Conservation (phyloP, 192 early-diverging fungal genomes). For the Umbelopsis isabellina region DNA sequence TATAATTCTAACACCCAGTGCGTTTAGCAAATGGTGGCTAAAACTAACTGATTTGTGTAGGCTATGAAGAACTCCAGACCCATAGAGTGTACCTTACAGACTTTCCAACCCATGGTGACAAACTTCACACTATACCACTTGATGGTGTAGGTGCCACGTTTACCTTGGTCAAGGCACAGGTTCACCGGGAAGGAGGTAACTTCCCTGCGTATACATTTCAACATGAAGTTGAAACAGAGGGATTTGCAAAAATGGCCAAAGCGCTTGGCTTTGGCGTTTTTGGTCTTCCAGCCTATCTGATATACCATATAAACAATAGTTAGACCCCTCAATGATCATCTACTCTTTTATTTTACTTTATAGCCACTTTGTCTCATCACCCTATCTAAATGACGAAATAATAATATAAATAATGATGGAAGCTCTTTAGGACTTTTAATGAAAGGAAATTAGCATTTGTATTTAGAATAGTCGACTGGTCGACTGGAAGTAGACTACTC, state of each 20-base stretch:
- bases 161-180: conserved; percentile 56
- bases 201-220: conserved; percentile 60
- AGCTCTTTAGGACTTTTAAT: no score
- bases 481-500: no score
- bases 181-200: conserved; percentile 60
- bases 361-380: no score
- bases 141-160: conserved; percentile 69
- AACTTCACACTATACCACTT: conserved; percentile 47
- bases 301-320: conserved; percentile 49
- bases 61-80: conserved; percentile 42
- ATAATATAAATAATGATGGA: no score
- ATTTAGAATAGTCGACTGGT: no score
- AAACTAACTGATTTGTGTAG: conserved; percentile 19
- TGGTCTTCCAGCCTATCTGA: conserved; percentile 58
- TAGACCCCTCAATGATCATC: not conserved
- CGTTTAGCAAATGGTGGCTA: not conserved
- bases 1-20: not conserved
- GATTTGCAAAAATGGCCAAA: conserved; percentile 66
- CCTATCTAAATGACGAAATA: no score
- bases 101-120: conserved; percentile 36
- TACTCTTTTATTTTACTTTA: no score
- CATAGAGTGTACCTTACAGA: conserved; percentile 37
- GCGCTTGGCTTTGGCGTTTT: conserved; percentile 59
- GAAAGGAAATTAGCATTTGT: no score
- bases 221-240: conserved; percentile 67